phyloP scores from a whole-genome alignment of 225 moss, liverwort and hornwort genomes.

The Bryoerythrophyllum caledonicum region DNA sequence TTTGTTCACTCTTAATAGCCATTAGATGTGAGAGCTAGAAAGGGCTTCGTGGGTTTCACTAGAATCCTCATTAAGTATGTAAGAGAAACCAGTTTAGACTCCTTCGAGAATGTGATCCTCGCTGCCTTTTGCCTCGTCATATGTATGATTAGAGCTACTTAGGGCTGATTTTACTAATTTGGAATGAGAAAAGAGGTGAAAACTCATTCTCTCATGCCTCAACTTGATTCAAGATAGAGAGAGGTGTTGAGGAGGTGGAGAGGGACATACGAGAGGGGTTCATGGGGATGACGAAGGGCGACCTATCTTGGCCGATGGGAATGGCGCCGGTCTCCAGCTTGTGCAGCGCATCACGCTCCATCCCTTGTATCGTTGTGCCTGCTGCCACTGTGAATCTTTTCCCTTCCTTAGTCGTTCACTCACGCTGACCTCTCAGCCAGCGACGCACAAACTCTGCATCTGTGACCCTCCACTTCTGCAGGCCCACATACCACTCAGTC shows the following conservation, averaged over 20 bases:
- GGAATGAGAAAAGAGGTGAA: too few relatives aligned
- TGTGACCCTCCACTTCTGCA: constrained; percentile 13
- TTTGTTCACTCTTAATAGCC: too few relatives aligned
- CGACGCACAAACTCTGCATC: constrained; percentile 28
- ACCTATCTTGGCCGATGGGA: constrained; percentile 57
- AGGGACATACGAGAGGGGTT: constrained; percentile 58
- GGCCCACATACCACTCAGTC: constrained; percentile 2
- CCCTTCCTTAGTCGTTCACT: constrained; percentile 9
- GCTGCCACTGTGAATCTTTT: background rate
- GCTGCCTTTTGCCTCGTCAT: too few relatives aligned
- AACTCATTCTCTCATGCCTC: too few relatives aligned
- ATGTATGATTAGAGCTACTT: too few relatives aligned
- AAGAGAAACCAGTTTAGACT: too few relatives aligned
- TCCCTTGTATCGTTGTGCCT: constrained; percentile 34
- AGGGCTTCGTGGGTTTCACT: too few relatives aligned
- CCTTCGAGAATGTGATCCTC: too few relatives aligned
- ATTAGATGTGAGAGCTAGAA: too few relatives aligned
- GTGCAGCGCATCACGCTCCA: constrained; percentile 51
- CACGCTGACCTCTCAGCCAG: constrained; percentile 18
- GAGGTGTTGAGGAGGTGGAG: background rate
- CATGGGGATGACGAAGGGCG: constrained; percentile 59
- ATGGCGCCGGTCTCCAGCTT: constrained; percentile 63
- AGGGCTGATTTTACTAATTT: too few relatives aligned
- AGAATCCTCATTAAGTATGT: too few relatives aligned
- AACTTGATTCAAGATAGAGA: background rate